These are phyloP conservation scores for Dunaliella primolecta DNA, from an alignment of 139 green algal genomes.

Conservation along the genomic window DNA sequence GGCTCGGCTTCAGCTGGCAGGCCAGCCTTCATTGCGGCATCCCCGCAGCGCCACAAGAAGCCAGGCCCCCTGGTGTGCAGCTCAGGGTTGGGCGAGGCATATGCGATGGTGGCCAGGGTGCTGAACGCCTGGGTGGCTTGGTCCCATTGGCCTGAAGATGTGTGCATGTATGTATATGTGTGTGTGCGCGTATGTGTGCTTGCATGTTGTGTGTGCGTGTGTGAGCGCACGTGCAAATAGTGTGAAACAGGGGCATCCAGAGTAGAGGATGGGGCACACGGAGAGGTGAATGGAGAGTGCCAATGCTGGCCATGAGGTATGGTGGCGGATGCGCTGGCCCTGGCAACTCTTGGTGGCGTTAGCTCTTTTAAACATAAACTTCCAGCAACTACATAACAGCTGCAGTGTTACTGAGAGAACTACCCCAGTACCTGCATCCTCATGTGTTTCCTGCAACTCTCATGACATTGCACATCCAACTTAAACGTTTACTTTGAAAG, in stretches of 20 bases:
- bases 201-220: neutral
- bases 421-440: too few relatives aligned
- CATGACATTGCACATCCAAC: too few relatives aligned
- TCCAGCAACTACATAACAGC: too few relatives aligned
- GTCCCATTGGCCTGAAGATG: slow-evolving; percentile 17
- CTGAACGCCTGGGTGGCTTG: neutral
- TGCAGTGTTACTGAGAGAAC: too few relatives aligned
- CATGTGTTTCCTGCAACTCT: too few relatives aligned
- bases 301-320: too few relatives aligned
- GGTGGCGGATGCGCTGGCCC: too few relatives aligned
- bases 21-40: slow-evolving; percentile 18
- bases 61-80: neutral
- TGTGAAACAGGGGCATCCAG: neutral
- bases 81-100: neutral
- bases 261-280: neutral
- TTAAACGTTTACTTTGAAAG: too few relatives aligned
- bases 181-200: neutral
- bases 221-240: neutral
- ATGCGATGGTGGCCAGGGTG: neutral
- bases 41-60: slow-evolving; percentile 2
- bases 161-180: neutral
- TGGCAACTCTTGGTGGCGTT: too few relatives aligned
- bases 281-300: too few relatives aligned
- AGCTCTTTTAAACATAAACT: too few relatives aligned
- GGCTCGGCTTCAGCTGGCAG: slow-evolving; percentile 50